Conservation (phyloP, 176 grass and related monocot species). For the Oryza meridionalis region DNA sequence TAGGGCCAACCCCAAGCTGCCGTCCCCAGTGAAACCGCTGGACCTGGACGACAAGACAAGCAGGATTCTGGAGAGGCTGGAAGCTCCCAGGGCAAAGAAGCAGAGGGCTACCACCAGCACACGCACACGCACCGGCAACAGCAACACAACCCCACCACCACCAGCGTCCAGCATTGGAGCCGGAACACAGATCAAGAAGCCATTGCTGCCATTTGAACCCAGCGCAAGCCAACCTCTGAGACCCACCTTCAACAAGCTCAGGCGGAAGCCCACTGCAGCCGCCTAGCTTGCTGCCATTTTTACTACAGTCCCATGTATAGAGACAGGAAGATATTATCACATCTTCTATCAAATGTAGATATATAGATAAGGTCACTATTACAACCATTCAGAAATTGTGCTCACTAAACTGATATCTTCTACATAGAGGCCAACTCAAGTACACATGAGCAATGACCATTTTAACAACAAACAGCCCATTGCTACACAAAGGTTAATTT, state of each 20-base stretch:
- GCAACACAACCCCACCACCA: not conserved
- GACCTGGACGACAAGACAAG: constrained; percentile 84
- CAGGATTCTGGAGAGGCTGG: constrained; percentile 86
- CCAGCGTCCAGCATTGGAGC: constrained; percentile 31
- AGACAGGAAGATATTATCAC: not conserved
- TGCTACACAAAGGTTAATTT: not conserved
- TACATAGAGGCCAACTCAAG: not conserved
- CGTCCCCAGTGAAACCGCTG: constrained; percentile 51
- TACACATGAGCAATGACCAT: constrained; percentile 25
- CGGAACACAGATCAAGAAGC: constrained; percentile 58
- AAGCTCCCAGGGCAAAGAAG: constrained; percentile 74
- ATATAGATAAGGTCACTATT: not conserved
- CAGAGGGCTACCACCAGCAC: constrained; percentile 26
- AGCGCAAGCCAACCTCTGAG: constrained; percentile 64
- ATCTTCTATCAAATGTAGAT: not conserved
- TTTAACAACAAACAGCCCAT: not conserved
- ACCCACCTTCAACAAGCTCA: constrained; percentile 65
- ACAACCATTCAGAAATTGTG: not conserved
- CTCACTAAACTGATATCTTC: not conserved
- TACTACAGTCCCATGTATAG: not conserved
- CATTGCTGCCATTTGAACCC: constrained; percentile 57
- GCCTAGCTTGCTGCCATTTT: not conserved
- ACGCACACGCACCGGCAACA: no score
- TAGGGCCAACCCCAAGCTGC: constrained; percentile 29
- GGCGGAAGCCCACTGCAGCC: constrained; percentile 48